Evolutionary conservation across 2,329 filamentous ascomycete genomes (phyloP).

Genomic region (Pseudogymnoascus sp.): DNA sequence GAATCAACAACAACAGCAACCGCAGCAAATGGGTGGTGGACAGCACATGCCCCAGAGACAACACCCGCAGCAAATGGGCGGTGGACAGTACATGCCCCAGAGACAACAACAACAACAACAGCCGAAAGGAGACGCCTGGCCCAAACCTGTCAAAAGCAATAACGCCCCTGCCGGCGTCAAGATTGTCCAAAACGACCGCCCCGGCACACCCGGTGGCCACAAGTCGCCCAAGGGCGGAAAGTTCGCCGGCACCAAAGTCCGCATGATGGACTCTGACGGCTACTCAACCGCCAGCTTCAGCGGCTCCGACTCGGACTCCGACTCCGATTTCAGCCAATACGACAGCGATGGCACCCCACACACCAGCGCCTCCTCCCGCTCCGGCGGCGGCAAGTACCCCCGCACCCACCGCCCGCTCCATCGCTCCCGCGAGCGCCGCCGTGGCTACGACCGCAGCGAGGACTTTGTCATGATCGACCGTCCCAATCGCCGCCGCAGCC

Average conservation of each 20-base stretch:
- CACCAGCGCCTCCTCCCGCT: conserved; percentile 14
- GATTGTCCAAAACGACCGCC: not conserved
- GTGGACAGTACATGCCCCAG: not conserved
- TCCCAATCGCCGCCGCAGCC: not conserved
- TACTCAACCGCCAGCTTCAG: conserved; percentile 12
- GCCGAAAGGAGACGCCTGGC: not conserved
- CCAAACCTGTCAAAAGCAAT: not conserved
- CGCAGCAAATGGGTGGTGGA: not conserved
- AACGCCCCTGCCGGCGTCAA: not conserved
- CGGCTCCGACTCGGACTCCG: not conserved
- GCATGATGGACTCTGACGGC: not conserved
- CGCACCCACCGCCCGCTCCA: conserved; percentile 18
- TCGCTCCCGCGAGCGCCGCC: conserved; percentile 15
- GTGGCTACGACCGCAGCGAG: conserved; percentile 14
- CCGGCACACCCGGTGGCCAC: not conserved
- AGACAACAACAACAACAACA: conserved; percentile 10
- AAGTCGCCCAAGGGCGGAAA: not conserved
- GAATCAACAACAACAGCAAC: conserved; percentile 11
- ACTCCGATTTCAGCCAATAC: conserved; percentile 13
- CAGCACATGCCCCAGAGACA: conserved; percentile 5
- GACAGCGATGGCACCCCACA: conserved; percentile 3
- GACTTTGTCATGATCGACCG: conserved; percentile 9
- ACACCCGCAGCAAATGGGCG: not conserved
- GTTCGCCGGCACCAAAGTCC: not conserved
- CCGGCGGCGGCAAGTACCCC: conserved; percentile 10